These are phyloP conservation scores for Nepenthes alata DNA, from an alignment of 179 eudicot genomes.

Conservation along the genomic window DNA sequence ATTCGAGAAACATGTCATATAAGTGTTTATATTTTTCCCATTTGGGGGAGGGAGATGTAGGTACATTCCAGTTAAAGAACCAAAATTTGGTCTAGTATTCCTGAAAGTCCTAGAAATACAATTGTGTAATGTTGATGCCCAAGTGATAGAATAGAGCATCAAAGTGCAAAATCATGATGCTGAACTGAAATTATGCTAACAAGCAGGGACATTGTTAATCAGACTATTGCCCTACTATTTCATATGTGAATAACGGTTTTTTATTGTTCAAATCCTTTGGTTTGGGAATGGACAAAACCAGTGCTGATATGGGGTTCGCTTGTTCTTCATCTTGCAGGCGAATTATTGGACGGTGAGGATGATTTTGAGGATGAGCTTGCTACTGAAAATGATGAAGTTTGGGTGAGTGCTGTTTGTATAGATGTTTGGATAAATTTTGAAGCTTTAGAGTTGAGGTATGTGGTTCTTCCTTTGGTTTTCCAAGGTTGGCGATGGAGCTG, in stretches of 20 bases:
- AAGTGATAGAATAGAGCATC: neutral
- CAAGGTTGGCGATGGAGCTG: conserved; percentile 84
- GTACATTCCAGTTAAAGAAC: too few relatives aligned
- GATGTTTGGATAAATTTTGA: neutral
- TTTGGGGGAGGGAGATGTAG: too few relatives aligned
- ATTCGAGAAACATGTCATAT: too few relatives aligned
- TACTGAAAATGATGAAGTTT: conserved; percentile 44
- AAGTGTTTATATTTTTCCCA: too few relatives aligned
- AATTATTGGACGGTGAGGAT: conserved; percentile 33
- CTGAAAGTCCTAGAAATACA: neutral
- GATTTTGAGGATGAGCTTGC: conserved; percentile 43
- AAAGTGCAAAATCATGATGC: neutral
- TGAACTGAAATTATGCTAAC: neutral
- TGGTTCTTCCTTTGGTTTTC: conserved; percentile 2
- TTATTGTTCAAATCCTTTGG: neutral
- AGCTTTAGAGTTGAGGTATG: neutral
- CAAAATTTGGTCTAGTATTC: neutral
- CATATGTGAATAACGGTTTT: neutral
- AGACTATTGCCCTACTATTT: too few relatives aligned
- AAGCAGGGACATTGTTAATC: neutral
- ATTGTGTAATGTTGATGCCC: neutral
- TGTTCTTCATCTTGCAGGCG: conserved; percentile 26
- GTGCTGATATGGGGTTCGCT: conserved; percentile 4
- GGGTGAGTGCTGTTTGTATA: conserved; percentile 25
- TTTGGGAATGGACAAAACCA: neutral